A percentile compares a stretch with the other conserved stretches of the same genome.
phyloP scores from a whole-genome alignment of 2,329 filamentous ascomycete genomes.

The Atkinsonella texensis region DNA sequence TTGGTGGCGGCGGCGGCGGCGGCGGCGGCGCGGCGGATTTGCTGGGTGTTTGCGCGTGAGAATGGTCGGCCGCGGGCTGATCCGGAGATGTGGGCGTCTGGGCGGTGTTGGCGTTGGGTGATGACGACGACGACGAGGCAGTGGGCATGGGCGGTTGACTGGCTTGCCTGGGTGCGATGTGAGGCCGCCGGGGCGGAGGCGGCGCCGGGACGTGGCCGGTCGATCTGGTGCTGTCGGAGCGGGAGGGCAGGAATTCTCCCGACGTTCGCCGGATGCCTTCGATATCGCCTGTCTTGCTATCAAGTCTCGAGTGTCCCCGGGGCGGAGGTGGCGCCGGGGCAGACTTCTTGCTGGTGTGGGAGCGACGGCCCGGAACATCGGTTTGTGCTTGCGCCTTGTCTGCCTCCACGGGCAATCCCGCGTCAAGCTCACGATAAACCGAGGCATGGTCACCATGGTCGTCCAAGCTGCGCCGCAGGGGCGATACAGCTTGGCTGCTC shows the following conservation, averaged over 20 bases:
- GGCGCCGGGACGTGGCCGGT: slow-evolving; percentile 34
- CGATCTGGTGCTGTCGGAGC: slow-evolving; percentile 32
- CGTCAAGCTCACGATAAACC: slow-evolving; percentile 38
- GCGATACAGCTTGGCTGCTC: slow-evolving; percentile 34
- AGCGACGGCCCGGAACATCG: neutral
- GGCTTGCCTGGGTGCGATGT: slow-evolving; percentile 23
- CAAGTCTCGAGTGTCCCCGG: slow-evolving; percentile 32
- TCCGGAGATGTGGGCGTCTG: slow-evolving; percentile 10
- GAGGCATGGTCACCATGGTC: slow-evolving; percentile 34
- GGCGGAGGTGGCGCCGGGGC: slow-evolving; percentile 41
- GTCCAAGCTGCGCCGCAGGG: slow-evolving; percentile 27
- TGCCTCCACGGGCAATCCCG: slow-evolving; percentile 27
- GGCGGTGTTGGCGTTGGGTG: slow-evolving; percentile 6
- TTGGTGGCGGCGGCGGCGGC: slow-evolving; percentile 33
- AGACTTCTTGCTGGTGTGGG: slow-evolving; percentile 26
- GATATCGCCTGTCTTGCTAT: slow-evolving; percentile 29
- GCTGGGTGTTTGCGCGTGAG: slow-evolving; percentile 8
- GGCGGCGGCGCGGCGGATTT: slow-evolving; percentile 26
- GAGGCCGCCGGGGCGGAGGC: slow-evolving; percentile 41
- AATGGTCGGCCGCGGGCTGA: slow-evolving; percentile 10
- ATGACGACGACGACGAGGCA: slow-evolving; percentile 4
- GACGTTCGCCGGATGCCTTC: slow-evolving; percentile 35
- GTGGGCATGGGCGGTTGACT: slow-evolving; percentile 10
- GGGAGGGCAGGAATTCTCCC: slow-evolving; percentile 34
- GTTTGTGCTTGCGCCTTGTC: neutral